A percentile compares a stretch with the other conserved stretches of the same genome.
phyloP scores from a whole-genome alignment of 306 rosid species.

The Canavalia ensiformis region DNA sequence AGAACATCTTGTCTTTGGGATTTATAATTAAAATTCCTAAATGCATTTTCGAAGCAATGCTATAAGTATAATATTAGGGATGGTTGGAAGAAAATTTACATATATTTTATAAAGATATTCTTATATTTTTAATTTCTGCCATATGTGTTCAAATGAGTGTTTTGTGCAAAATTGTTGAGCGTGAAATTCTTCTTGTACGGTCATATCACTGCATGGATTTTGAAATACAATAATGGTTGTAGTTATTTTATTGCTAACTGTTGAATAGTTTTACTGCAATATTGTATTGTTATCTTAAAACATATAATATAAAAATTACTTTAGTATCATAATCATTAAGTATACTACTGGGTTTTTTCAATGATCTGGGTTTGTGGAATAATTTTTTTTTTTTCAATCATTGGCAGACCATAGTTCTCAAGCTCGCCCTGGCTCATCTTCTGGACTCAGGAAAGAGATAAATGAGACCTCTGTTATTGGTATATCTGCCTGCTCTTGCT shows the following conservation, averaged over 20 bases:
- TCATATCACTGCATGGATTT: background rate
- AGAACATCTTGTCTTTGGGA: background rate
- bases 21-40: background rate
- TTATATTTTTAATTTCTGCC: background rate
- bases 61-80: background rate
- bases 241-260: constrained; percentile 20
- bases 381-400: constrained; percentile 29
- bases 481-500: constrained; percentile 53
- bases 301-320: constrained; percentile 12
- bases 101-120: constrained; percentile 2
- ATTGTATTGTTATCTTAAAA: constrained; percentile 20
- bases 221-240: background rate
- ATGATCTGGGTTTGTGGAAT: constrained; percentile 22
- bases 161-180: background rate
- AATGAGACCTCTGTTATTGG: constrained; percentile 61
- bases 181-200: background rate
- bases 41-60: background rate
- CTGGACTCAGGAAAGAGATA: constrained; percentile 62
- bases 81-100: background rate
- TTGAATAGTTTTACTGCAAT: constrained; percentile 32
- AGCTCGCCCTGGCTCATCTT: constrained; percentile 69
- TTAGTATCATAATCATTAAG: constrained; percentile 1
- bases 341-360: constrained; percentile 12
- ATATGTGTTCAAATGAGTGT: background rate
- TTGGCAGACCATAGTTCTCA: constrained; percentile 67